A percentile compares a stretch with the other conserved stretches of the same genome.
Conservation (phyloP, 495 filamentous ascomycete genomes). For the Polyplosphaeria fusca region DNA sequence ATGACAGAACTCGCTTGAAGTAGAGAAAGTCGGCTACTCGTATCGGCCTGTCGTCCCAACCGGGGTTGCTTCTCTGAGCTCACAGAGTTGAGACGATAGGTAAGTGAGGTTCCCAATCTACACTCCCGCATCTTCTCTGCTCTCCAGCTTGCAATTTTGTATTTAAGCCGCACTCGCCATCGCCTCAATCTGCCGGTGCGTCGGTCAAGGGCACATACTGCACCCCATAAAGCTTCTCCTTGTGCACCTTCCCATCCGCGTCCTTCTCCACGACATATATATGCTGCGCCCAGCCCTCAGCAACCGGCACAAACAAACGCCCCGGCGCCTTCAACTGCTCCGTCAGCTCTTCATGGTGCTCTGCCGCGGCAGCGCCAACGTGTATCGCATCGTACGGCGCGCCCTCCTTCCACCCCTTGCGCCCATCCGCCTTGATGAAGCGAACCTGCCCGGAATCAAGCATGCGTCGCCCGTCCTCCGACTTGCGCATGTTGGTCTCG, state of each 20-base stretch:
- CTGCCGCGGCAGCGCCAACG: constrained; percentile 81
- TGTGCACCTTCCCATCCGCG: constrained; percentile 67
- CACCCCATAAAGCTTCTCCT: constrained; percentile 76
- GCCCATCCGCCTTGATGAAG: constrained; percentile 79
- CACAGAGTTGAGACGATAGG: no score
- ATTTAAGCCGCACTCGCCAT: no score
- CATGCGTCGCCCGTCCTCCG: constrained; percentile 58
- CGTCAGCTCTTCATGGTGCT: constrained; percentile 68
- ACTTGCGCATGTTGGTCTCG: constrained; percentile 69
- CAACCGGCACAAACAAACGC: constrained; percentile 61
- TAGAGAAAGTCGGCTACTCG: no score
- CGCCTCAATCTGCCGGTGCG: constrained; percentile 53
- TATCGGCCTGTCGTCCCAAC: no score
- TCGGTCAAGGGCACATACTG: constrained; percentile 94
- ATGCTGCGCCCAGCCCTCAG: constrained; percentile 62
- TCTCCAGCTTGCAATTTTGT: no score
- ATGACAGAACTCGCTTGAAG: no score
- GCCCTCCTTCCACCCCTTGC: constrained; percentile 59
- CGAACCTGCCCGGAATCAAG: constrained; percentile 59
- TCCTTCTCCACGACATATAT: constrained; percentile 92
- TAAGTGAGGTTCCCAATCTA: no score
- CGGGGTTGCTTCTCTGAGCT: no score
- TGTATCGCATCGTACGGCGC: constrained; percentile 88
- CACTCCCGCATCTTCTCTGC: no score
- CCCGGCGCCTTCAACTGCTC: constrained; percentile 79